phyloP scores from a whole-genome alignment of 768 basidiomycete genomes.

The Suillus occidentalis region DNA sequence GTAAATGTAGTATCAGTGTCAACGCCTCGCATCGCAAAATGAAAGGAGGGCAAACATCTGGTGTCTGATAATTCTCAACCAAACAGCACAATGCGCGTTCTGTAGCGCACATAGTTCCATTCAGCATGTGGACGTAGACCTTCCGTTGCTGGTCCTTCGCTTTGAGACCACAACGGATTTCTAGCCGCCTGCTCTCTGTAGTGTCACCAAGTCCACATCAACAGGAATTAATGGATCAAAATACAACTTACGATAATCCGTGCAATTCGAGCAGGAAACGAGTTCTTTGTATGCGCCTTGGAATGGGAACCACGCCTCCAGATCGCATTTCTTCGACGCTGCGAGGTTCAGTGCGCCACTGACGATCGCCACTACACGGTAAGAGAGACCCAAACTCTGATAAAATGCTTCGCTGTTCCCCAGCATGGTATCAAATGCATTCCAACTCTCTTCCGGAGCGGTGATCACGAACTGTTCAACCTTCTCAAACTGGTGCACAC shows the following conservation, averaged over 20 bases:
- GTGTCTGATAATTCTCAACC: slow-evolving; percentile 98
- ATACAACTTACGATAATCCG: slow-evolving; percentile 87
- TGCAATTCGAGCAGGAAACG: slow-evolving; percentile 97
- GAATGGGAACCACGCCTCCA: slow-evolving; percentile 56
- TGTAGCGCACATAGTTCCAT: slow-evolving; percentile 65
- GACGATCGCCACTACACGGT: slow-evolving; percentile 91
- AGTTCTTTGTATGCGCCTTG: slow-evolving; percentile 96
- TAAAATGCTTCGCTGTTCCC: slow-evolving; percentile 92
- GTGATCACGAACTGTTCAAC: slow-evolving; percentile 97
- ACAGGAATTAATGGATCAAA: not conserved
- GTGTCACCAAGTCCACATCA: not conserved
- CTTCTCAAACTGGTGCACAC: slow-evolving; percentile 99
- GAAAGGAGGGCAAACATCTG: slow-evolving; percentile 60
- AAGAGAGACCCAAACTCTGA: slow-evolving; percentile 89
- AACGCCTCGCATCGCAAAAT: slow-evolving; percentile 2
- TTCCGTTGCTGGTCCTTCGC: slow-evolving; percentile 87
- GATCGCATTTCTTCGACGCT: slow-evolving; percentile 49
- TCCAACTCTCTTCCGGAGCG: slow-evolving; percentile 92
- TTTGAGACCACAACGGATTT: slow-evolving; percentile 92
- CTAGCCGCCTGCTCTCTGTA: slow-evolving; percentile 87
- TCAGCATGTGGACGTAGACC: slow-evolving; percentile 98
- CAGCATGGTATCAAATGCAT: slow-evolving; percentile 90
- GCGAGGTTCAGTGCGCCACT: slow-evolving; percentile 97
- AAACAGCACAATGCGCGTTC: slow-evolving; percentile 95
- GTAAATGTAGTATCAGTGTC: slow-evolving; percentile 2